phyloP scores from a whole-genome alignment of 2,329 filamentous ascomycete species.

The Ophiocordyceps camponoti-floridani region DNA sequence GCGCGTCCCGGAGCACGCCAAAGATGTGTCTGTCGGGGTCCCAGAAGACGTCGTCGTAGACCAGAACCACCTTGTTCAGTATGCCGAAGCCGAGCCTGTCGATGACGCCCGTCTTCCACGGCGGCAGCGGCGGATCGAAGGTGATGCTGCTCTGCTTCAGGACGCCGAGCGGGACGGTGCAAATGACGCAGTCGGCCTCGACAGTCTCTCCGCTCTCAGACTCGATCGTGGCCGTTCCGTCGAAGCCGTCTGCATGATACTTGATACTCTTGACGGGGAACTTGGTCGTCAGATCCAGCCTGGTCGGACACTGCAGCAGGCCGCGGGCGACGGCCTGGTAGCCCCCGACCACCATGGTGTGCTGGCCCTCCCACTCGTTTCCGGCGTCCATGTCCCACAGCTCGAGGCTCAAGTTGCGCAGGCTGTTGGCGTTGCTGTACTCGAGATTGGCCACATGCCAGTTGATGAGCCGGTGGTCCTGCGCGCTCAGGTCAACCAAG shows the following conservation, averaged over 20 bases:
- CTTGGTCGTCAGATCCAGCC: constrained; percentile 59
- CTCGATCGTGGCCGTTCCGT: constrained; percentile 40
- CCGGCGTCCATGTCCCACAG: constrained; percentile 96
- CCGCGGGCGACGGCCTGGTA: constrained; percentile 90
- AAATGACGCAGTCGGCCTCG: constrained; percentile 78
- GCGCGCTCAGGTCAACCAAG: constrained; percentile 65
- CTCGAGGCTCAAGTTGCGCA: constrained; percentile 70
- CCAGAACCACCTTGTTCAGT: constrained; percentile 85
- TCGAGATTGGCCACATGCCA: constrained; percentile 98
- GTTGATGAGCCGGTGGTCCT: constrained; percentile 81
- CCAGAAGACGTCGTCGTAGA: constrained; percentile 86
- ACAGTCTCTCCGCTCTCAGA: constrained; percentile 63
- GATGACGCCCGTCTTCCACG: constrained; percentile 70
- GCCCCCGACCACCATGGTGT: constrained; percentile 83
- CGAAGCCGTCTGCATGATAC: constrained; percentile 33
- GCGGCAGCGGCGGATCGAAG: constrained; percentile 83
- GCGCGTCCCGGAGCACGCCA: constrained; percentile 65
- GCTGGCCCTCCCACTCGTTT: constrained; percentile 91
- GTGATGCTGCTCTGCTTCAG: constrained; percentile 64
- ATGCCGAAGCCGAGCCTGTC: constrained; percentile 78
- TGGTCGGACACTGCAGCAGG: constrained; percentile 57
- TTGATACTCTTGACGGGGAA: constrained; percentile 54
- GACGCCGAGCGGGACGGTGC: constrained; percentile 79
- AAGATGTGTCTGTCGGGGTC: constrained; percentile 82
- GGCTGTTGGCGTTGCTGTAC: constrained; percentile 86